Evolutionary conservation across 306 rosid genomes (phyloP), one percentile per base, ranked within the genome.

Genomic region (Malus sieversii): DNA sequence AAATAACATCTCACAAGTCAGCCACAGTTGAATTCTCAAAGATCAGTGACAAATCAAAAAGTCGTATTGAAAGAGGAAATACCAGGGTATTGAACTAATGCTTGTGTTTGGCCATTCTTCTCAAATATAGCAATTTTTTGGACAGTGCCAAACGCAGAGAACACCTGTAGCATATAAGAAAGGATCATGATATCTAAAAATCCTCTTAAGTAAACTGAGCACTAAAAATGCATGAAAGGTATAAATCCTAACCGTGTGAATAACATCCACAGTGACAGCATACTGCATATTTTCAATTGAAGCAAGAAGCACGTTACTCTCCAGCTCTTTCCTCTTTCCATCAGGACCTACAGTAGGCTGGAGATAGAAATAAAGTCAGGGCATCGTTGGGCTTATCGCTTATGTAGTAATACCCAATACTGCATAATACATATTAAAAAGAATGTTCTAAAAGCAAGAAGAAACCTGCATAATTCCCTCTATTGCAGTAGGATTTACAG

Each of bases 271-370:
- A 32, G 96, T 93, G 64, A 93, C 95, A 82, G 96, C 98, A 87
- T 90, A 93, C 85, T 93, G 98, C 98, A 93, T 93, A 83, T 93
- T 93, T 81, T 93, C 98, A 75, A 93, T 93, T 72, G 96, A 93
- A 68, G 98, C 98, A 65, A 93, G 89, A 76, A 93, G 96, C 68
- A 93, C 98, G 73, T 93, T 93, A 87, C 96, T 90, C 86, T 90
- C 98, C 1, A 82, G 86, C 70, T 93, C 98, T 80, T 71, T 90
- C 90, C 33, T 89, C 89, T 89, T 93, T 77, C 98, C 98, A 84
- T 93, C 98, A 57, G 96, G 95, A 74, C 98, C 98, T 52, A 93
- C 55, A 79, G 84, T 66, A 57, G 90, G 85, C 97, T 93, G 94
- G 72, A 82, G 70, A 77, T 32, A 58, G 81, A 70, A 72, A 44